Conservation (phyloP, 345 rosid species). For the Citrus trifoliata region DNA sequence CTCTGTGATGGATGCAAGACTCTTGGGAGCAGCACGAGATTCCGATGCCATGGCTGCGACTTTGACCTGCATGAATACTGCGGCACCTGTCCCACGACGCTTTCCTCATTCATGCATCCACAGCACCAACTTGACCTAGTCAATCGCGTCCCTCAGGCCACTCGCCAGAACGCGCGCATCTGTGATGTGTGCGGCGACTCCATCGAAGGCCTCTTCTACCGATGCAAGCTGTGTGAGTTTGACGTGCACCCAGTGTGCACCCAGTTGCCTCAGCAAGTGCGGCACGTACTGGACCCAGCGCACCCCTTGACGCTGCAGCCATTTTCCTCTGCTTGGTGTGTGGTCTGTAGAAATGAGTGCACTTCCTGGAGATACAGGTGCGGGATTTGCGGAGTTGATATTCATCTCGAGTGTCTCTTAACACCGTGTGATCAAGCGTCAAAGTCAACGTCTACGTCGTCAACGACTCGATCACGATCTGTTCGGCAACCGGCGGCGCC, state of each 20-base stretch:
- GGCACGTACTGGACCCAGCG: constrained; percentile 29
- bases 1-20: constrained; percentile 36
- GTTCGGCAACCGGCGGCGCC: background rate
- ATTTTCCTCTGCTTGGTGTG: constrained; percentile 14
- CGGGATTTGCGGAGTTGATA: constrained; percentile 26
- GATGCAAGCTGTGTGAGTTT: constrained; percentile 36
- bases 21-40: constrained; percentile 26
- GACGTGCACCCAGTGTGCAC: constrained; percentile 40
- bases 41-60: constrained; percentile 28
- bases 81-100: constrained; percentile 26
- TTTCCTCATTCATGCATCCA: constrained; percentile 35
- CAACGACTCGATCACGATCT: constrained; percentile 9
- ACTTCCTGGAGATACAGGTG: constrained; percentile 41
- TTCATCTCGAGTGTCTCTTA: constrained; percentile 37
- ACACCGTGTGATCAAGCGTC: constrained; percentile 1
- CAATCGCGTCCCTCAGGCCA: constrained; percentile 14
- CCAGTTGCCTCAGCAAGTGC: constrained; percentile 24
- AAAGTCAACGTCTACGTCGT: background rate
- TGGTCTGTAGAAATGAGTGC: constrained; percentile 30
- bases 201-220: constrained; percentile 34
- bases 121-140: constrained; percentile 28
- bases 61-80: constrained; percentile 43
- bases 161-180: constrained; percentile 15
- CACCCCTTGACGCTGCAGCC: constrained; percentile 29
- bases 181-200: constrained; percentile 36